Percentiles rank a stretch among this genome's conserved stretches.
These are phyloP conservation scores for Anthracocystis walkeri DNA, from an alignment of 1,284 basidiomycete genomes.

Conservation along the genomic window DNA sequence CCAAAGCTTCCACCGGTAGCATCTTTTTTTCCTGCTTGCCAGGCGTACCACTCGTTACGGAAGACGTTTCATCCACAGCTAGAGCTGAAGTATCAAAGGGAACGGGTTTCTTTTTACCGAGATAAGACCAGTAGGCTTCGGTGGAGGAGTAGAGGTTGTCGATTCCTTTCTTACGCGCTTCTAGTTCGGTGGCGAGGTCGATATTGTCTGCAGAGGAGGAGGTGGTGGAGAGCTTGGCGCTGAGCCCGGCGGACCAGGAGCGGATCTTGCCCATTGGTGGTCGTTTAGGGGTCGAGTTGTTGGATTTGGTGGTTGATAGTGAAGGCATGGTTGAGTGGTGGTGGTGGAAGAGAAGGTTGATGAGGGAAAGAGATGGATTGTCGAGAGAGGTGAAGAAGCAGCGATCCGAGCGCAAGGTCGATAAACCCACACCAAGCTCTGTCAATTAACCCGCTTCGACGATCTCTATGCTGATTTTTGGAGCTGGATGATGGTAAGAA, in stretches of 20 bases:
- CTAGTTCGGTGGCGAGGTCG: constrained; percentile 40
- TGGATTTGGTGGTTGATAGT: constrained; percentile 18
- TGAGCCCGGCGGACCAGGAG: constrained; percentile 40
- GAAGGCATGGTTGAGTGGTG: constrained; percentile 14
- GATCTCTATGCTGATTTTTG: too few relatives aligned
- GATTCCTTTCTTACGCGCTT: constrained; percentile 43
- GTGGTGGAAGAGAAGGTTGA: not conserved
- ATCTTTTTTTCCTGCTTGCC: constrained; percentile 45
- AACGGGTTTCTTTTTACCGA: constrained; percentile 49
- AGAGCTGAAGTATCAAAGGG: constrained; percentile 36
- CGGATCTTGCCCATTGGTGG: constrained; percentile 35
- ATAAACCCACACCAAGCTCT: too few relatives aligned
- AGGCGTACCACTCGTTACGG: constrained; percentile 10
- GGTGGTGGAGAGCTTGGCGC: constrained; percentile 27
- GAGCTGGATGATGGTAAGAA: not conserved
- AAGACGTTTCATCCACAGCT: constrained; percentile 31
- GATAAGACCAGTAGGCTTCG: constrained; percentile 49
- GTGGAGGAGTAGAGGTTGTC: constrained; percentile 43
- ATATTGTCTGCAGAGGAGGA: constrained; percentile 7
- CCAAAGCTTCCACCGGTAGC: constrained; percentile 50
- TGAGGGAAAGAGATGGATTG: not conserved
- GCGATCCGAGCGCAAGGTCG: not conserved
- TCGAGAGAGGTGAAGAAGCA: not conserved
- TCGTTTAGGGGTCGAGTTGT: constrained; percentile 23
- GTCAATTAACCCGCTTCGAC: too few relatives aligned